These are phyloP conservation scores for Aspergillus ostianus DNA, from an alignment of 495 filamentous ascomycete genomes.

Conservation along the genomic window DNA sequence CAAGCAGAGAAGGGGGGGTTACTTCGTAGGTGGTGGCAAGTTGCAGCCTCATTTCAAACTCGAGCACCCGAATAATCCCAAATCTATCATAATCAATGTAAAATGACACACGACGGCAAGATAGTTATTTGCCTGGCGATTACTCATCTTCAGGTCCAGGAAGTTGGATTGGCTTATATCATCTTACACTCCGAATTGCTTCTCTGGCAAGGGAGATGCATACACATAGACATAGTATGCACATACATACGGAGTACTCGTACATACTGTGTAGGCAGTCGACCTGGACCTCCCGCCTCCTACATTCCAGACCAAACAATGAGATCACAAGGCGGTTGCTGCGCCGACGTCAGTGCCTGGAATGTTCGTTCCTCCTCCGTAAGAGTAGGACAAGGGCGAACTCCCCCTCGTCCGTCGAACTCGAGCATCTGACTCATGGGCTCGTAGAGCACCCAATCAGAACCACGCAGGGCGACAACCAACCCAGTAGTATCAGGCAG, in stretches of 20 bases:
- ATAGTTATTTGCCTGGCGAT: background rate
- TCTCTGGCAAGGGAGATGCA: no score
- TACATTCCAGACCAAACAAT: background rate
- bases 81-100: no score
- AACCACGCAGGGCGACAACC: background rate
- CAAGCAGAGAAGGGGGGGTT: no score
- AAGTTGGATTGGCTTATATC: background rate
- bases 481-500: no score
- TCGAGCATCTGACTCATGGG: background rate
- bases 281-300: no score
- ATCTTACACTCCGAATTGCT: background rate
- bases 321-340: background rate
- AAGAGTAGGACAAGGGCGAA: background rate
- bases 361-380: background rate
- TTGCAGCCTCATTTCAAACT: background rate
- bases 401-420: background rate
- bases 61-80: background rate
- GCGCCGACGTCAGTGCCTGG: background rate
- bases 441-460: background rate
- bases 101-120: background rate
- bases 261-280: no score
- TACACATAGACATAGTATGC: no score
- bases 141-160: background rate
- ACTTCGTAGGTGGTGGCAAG: background rate
- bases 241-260: no score